Evolutionary conservation across 2,329 filamentous ascomycete species (phyloP).

Genomic region (Xylaria hypoxylon): DNA sequence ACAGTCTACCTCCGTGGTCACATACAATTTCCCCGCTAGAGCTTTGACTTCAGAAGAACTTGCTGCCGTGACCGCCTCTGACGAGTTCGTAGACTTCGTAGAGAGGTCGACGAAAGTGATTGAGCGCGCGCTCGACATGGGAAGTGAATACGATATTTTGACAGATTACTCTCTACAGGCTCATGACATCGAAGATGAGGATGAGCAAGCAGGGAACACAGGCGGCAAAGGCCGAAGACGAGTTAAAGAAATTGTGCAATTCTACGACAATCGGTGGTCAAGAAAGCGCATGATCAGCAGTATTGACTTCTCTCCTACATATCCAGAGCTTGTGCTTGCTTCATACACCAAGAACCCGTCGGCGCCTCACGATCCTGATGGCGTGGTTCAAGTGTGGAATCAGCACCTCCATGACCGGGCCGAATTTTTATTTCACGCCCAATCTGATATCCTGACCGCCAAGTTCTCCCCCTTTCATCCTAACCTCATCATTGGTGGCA

Average conservation of each 20-base stretch:
- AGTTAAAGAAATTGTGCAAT: conserved; percentile 89
- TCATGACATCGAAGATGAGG: conserved; percentile 81
- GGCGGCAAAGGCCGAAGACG: conserved; percentile 78
- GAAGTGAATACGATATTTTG: conserved; percentile 90
- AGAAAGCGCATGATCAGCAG: conserved; percentile 98
- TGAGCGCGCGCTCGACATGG: conserved; percentile 86
- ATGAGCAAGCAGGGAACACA: conserved; percentile 78
- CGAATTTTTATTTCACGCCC: conserved; percentile 96
- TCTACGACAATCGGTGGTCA: conserved; percentile 95
- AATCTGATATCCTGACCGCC: conserved; percentile 93
- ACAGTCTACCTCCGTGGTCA: conserved; percentile 56
- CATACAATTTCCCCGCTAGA: conserved; percentile 78
- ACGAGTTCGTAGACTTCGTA: conserved; percentile 94
- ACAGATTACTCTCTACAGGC: conserved; percentile 92
- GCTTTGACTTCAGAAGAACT: conserved; percentile 87
- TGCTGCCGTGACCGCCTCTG: conserved; percentile 87
- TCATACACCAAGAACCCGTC: conserved; percentile 98
- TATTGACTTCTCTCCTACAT: conserved; percentile 95
- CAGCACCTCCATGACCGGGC: conserved; percentile 92
- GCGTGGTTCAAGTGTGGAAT: conserved; percentile 97
- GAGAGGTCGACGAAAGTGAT: conserved; percentile 97
- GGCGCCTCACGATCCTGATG: conserved; percentile 92
- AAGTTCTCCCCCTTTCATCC: conserved; percentile 99
- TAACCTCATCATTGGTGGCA: conserved; percentile 93
- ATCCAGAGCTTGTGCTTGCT: conserved; percentile 90